Percentiles rank a stretch among this genome's conserved stretches.
phyloP scores from a whole-genome alignment of 441 rosid genomes.

The Monsonia emarginata region DNA sequence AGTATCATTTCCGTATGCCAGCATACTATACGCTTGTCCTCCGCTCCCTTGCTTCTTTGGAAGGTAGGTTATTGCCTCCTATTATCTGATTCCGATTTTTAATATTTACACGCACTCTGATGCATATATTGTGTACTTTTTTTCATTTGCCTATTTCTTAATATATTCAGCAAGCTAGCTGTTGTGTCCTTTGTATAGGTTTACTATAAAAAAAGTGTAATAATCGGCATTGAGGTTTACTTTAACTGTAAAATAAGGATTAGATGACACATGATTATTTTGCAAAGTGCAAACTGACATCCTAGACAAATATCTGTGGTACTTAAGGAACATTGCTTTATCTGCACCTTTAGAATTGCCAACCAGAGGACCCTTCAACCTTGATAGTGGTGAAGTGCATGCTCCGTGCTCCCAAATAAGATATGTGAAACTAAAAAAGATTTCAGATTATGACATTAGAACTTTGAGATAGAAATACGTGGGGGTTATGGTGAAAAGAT shows the following conservation, averaged over 20 bases:
- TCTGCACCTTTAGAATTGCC: conserved; percentile 7
- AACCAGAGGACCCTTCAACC: not conserved
- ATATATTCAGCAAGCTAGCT: not conserved
- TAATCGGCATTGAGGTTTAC: not conserved
- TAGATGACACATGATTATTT: not conserved
- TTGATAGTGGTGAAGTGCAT: not conserved
- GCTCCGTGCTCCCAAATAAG: not conserved
- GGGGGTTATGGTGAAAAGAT: not conserved
- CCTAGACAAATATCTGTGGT: not conserved
- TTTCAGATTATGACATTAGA: not conserved
- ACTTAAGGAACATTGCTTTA: not conserved
- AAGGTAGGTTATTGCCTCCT: conserved; percentile 41
- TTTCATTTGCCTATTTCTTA: not conserved
- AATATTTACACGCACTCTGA: not conserved
- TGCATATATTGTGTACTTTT: not conserved
- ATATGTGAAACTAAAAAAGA: not conserved
- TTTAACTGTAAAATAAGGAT: not conserved
- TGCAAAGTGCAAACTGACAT: not conserved
- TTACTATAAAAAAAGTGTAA: not conserved
- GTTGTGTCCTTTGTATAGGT: not conserved
- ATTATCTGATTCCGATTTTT: conserved; percentile 4
- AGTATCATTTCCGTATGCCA: conserved; percentile 89
- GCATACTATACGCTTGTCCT: conserved; percentile 89
- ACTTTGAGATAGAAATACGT: not conserved
- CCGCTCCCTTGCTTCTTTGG: conserved; percentile 90